These are phyloP conservation scores for Myotisia sp. DNA, from an alignment of 2,329 filamentous ascomycete species.

Conservation along the genomic window DNA sequence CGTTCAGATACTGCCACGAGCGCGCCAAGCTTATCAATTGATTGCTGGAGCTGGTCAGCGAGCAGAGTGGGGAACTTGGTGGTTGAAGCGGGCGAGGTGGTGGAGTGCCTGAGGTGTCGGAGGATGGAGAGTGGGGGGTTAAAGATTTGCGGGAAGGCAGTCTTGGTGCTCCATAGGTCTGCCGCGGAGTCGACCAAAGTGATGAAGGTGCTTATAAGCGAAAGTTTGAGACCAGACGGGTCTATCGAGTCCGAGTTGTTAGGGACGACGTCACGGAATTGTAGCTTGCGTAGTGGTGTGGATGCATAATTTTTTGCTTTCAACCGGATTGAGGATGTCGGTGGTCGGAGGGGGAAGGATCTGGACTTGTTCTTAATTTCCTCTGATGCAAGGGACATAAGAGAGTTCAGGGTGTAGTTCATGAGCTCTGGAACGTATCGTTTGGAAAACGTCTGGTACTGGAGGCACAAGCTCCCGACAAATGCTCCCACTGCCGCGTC, in stretches of 20 bases:
- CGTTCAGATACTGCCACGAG: conserved; percentile 46
- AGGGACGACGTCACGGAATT: conserved; percentile 43
- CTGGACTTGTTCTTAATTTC: conserved; percentile 36
- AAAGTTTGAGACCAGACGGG: conserved; percentile 38
- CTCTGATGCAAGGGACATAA: conserved; percentile 51
- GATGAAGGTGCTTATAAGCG: conserved; percentile 48
- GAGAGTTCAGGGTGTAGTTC: conserved; percentile 62
- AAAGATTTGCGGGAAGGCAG: conserved; percentile 69
- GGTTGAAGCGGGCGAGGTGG: conserved; percentile 22
- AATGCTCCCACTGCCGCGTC: conserved; percentile 65
- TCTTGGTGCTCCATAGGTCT: conserved; percentile 57
- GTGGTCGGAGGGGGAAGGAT: conserved; percentile 48
- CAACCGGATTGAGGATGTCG: conserved; percentile 22
- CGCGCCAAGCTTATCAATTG: conserved; percentile 25
- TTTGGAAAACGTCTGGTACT: conserved; percentile 73
- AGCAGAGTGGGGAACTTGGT: conserved; percentile 35
- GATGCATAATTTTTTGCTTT: conserved; percentile 25
- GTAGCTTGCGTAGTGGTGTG: conserved; percentile 38
- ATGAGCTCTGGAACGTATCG: conserved; percentile 80
- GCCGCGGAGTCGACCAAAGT: conserved; percentile 54
- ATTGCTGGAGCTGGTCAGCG: conserved; percentile 19
- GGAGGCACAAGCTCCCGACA: conserved; percentile 60
- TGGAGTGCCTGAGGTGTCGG: conserved; percentile 43
- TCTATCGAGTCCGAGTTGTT: conserved; percentile 13
- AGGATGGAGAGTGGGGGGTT: conserved; percentile 46